A percentile compares a stretch with the other conserved stretches of the same genome.
Evolutionary conservation across 768 basidiomycete genomes (phyloP).

Genomic region (Amanita thiersii): DNA sequence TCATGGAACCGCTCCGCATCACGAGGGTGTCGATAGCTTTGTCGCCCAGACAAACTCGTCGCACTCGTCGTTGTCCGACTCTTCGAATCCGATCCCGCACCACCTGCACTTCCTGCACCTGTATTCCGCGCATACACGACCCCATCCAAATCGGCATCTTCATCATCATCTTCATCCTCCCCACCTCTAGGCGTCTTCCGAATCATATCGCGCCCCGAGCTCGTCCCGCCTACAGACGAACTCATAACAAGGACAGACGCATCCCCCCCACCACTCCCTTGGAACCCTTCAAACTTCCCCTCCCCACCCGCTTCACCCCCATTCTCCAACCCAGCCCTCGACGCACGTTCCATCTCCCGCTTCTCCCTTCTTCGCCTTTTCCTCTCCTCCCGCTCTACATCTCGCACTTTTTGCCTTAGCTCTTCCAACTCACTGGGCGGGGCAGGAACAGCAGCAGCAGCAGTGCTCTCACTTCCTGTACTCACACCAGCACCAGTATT

Average conservation of each 20-base stretch:
- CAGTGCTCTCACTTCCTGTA: too few relatives aligned
- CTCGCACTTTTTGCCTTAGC: background rate
- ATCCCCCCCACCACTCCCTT: conserved; percentile 4
- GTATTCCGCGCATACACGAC: background rate
- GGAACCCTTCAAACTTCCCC: conserved; percentile 8
- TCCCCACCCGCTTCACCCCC: background rate
- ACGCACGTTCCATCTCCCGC: background rate
- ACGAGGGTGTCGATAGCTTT: background rate
- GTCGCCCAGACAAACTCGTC: background rate
- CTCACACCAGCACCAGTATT: background rate
- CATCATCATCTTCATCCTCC: background rate
- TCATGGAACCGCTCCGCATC: background rate
- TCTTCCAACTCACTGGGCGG: background rate
- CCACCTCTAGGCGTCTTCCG: background rate
- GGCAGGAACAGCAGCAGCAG: background rate
- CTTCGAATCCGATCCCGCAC: background rate
- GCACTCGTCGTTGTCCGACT: background rate
- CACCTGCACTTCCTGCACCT: background rate
- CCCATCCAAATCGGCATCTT: conserved; percentile 1
- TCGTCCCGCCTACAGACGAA: background rate
- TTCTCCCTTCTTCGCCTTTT: conserved; percentile 2
- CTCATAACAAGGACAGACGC: background rate
- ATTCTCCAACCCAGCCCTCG: background rate
- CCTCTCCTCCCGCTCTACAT: too few relatives aligned
- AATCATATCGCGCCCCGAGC: background rate